Evolutionary conservation across 495 filamentous ascomycete genomes (phyloP).

Genomic region (Podospora pseudocomata): DNA sequence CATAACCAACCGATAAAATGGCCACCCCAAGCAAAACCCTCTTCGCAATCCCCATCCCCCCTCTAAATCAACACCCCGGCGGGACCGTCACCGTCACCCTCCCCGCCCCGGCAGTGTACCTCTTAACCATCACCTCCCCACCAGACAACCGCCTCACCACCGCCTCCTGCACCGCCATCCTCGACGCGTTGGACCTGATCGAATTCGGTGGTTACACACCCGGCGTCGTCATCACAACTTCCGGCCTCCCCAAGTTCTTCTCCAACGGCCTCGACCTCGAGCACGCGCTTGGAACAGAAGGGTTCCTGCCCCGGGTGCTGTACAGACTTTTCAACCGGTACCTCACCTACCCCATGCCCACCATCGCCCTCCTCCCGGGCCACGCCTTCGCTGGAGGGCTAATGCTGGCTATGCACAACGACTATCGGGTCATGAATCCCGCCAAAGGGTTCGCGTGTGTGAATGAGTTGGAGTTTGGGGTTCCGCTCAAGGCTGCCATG

Average conservation of each 20-base stretch:
- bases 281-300: constrained; percentile 45
- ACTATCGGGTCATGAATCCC: constrained; percentile 73
- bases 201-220: constrained; percentile 60
- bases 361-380: constrained; percentile 70
- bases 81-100: constrained; percentile 56
- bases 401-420: constrained; percentile 80
- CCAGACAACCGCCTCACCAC: constrained; percentile 73
- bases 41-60: constrained; percentile 43
- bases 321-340: constrained; percentile 59
- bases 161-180: constrained; percentile 58
- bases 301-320: constrained; percentile 54
- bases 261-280: constrained; percentile 73
- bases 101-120: constrained; percentile 57
- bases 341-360: constrained; percentile 81
- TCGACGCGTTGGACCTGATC: constrained; percentile 67
- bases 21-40: constrained; percentile 23
- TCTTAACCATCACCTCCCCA: constrained; percentile 67
- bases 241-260: constrained; percentile 72
- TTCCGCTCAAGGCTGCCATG: constrained; percentile 68
- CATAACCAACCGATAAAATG: constrained; percentile 4
- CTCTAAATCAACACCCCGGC: constrained; percentile 33
- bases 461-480: constrained; percentile 76
- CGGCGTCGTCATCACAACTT: constrained; percentile 73
- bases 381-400: constrained; percentile 77
- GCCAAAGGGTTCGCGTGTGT: constrained; percentile 65